Conservation (phyloP, 495 filamentous ascomycete species). For the Aspergillus hancockii region DNA sequence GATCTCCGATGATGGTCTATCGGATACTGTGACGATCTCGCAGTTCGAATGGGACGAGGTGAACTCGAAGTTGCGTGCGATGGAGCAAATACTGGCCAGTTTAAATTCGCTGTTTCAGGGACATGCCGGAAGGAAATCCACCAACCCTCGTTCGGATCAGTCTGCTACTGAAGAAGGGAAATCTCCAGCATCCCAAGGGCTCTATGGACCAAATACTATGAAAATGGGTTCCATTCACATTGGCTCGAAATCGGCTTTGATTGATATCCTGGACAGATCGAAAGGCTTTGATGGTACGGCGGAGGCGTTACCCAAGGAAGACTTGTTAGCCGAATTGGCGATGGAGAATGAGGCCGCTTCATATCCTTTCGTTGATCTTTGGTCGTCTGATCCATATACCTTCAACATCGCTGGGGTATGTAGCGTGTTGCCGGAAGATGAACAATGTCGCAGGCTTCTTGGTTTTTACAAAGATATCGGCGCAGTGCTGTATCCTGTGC, state of each 20-base stretch:
- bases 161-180: slow-evolving; percentile 12
- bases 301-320: slow-evolving; percentile 68
- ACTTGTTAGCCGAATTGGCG: slow-evolving; percentile 77
- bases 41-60: slow-evolving; percentile 49
- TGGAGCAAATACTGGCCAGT: slow-evolving; percentile 46
- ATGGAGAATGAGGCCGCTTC: slow-evolving; percentile 76
- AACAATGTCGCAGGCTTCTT: slow-evolving; percentile 64
- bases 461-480: slow-evolving; percentile 74
- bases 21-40: slow-evolving; percentile 40
- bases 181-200: slow-evolving; percentile 38
- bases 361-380: slow-evolving; percentile 73
- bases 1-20: slow-evolving; percentile 15
- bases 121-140: slow-evolving; percentile 29
- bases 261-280: slow-evolving; percentile 48
- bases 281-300: slow-evolving; percentile 39
- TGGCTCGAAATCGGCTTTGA: slow-evolving; percentile 55
- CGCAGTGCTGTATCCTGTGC: slow-evolving; percentile 76
- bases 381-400: slow-evolving; percentile 64
- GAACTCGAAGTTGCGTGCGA: slow-evolving; percentile 44
- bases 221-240: slow-evolving; percentile 56
- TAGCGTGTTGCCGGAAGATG: slow-evolving; percentile 64
- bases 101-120: slow-evolving; percentile 37
- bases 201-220: slow-evolving; percentile 49
- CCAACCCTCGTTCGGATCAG: slow-evolving; percentile 16
- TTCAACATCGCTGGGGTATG: slow-evolving; percentile 70